phyloP scores from a whole-genome alignment of 805 yeast species.

The Metschnikowia colocasiae region DNA sequence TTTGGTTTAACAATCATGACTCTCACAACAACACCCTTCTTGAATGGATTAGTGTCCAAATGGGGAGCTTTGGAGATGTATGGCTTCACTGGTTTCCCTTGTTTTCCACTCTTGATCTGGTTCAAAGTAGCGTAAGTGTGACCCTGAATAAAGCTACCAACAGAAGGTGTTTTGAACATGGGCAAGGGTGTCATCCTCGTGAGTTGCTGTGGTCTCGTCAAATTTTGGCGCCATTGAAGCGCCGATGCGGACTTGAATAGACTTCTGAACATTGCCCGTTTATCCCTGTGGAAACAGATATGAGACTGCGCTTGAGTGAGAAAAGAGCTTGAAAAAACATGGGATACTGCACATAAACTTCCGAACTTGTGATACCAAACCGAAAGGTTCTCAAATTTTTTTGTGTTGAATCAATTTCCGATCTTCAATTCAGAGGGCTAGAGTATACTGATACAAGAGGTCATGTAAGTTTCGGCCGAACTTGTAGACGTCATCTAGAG shows the following conservation, averaged over 20 bases:
- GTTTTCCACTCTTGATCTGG: constrained; percentile 68
- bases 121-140: constrained; percentile 67
- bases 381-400: no score
- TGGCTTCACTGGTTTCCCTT: constrained; percentile 48
- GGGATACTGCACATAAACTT: background rate
- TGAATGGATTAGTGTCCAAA: constrained; percentile 76
- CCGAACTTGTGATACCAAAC: background rate
- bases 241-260: constrained; percentile 12
- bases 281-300: background rate
- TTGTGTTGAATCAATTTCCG: background rate
- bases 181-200: constrained; percentile 11
- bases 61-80: constrained; percentile 68
- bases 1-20: constrained; percentile 96
- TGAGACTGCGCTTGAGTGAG: constrained; percentile 3
- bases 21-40: constrained; percentile 88
- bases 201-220: constrained; percentile 5
- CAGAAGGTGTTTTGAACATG: constrained; percentile 17
- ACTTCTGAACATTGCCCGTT: constrained; percentile 14
- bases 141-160: constrained; percentile 23
- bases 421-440: no score
- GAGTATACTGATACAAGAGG: no score
- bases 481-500: background rate
- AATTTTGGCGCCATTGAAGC: constrained; percentile 4
- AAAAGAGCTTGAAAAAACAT: constrained; percentile 7
- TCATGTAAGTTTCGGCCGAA: background rate